phyloP scores from a whole-genome alignment of 176 grass and related monocot genomes.

The Ensete ventricosum region DNA sequence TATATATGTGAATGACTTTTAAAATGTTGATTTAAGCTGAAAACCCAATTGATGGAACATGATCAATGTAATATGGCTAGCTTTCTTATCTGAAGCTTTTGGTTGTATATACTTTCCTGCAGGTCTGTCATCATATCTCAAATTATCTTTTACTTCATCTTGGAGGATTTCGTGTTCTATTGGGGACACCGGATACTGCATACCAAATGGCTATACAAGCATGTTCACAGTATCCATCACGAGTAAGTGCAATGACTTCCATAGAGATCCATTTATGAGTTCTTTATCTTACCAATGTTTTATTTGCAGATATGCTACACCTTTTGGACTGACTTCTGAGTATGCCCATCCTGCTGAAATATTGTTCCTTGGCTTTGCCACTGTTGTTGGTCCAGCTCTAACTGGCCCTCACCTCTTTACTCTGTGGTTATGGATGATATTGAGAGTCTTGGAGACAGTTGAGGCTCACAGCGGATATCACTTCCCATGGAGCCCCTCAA shows the following conservation, averaged over 20 bases:
- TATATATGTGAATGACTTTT: too few species aligned
- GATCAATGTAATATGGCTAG: too few species aligned
- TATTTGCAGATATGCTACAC: constrained; percentile 67
- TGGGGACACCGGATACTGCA: constrained; percentile 83
- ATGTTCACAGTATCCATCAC: constrained; percentile 81
- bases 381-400: constrained; percentile 64
- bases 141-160: constrained; percentile 85
- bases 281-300: background rate
- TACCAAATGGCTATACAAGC: constrained; percentile 91
- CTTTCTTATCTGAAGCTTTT: background rate
- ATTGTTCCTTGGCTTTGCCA: constrained; percentile 84
- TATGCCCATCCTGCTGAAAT: constrained; percentile 95
- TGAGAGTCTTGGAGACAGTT: constrained; percentile 85
- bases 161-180: constrained; percentile 95
- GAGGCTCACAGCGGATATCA: constrained; percentile 96
- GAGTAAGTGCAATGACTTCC: constrained; percentile 38
- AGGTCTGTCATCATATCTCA: constrained; percentile 69
- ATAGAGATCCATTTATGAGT: background rate
- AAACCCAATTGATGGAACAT: too few species aligned
- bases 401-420: constrained; percentile 90
- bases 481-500: constrained; percentile 94
- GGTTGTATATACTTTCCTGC: constrained; percentile 13
- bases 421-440: constrained; percentile 80
- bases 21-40: too few species aligned
- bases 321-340: constrained; percentile 84